These are phyloP conservation scores for Mortierella sp. DNA, from an alignment of 371 early-diverging fungal species.

Conservation along the genomic window DNA sequence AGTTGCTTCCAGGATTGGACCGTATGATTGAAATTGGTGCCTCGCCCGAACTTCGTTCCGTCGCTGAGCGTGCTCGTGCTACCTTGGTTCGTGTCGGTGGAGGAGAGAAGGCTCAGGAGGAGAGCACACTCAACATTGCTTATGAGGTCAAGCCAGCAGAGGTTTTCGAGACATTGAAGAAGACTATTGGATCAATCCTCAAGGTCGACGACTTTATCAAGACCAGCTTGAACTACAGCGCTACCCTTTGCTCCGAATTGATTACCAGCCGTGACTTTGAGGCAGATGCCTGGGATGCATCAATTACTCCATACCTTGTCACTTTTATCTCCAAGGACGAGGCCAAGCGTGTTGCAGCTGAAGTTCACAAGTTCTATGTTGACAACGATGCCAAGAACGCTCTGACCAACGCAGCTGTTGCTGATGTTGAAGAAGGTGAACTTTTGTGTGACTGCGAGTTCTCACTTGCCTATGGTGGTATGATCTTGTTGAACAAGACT, in stretches of 20 bases:
- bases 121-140: constrained; percentile 43
- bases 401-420: constrained; percentile 64
- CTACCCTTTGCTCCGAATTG: constrained; percentile 63
- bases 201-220: constrained; percentile 62
- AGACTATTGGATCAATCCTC: constrained; percentile 33
- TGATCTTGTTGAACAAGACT: constrained; percentile 85
- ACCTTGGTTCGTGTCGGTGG: constrained; percentile 73
- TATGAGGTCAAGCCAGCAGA: constrained; percentile 41
- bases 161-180: constrained; percentile 38
- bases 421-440: constrained; percentile 80
- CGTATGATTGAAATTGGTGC: constrained; percentile 83
- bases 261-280: constrained; percentile 67
- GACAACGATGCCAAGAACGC: constrained; percentile 63
- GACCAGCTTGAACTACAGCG: constrained; percentile 61
- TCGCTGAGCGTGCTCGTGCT: constrained; percentile 70
- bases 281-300: constrained; percentile 64
- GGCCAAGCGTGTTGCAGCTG: constrained; percentile 52
- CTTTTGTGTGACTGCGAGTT: constrained; percentile 88
- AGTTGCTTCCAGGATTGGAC: constrained; percentile 83
- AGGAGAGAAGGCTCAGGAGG: constrained; percentile 56
- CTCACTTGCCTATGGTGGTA: constrained; percentile 87
- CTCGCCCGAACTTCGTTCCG: constrained; percentile 84
- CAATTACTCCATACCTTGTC: constrained; percentile 68
- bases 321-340: constrained; percentile 65
- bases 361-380: constrained; percentile 58